Evolutionary conservation across 768 basidiomycete species (phyloP).

Genomic region (Lentinus brumalis): DNA sequence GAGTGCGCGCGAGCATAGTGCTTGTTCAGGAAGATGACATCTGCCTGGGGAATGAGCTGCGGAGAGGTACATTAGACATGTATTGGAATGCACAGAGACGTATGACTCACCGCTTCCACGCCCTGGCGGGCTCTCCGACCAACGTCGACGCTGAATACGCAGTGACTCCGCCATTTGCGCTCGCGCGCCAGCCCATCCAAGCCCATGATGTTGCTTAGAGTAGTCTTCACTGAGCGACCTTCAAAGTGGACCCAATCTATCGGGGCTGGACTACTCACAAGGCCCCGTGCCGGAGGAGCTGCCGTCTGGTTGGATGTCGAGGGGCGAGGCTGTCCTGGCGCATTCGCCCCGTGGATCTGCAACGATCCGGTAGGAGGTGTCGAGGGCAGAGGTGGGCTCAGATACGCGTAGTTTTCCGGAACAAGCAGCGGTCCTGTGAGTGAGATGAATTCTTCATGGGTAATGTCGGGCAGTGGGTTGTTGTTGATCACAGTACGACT

Average conservation of each 20-base stretch:
- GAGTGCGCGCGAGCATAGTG: slow-evolving; percentile 68
- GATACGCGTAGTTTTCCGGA: slow-evolving; percentile 71
- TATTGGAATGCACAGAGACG: background rate
- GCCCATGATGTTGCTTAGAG: slow-evolving; percentile 74
- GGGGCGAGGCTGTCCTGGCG: slow-evolving; percentile 28
- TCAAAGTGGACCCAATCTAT: slow-evolving; percentile 90
- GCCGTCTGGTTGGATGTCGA: slow-evolving; percentile 23
- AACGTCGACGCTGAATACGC: slow-evolving; percentile 80
- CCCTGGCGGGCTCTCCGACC: slow-evolving; percentile 75
- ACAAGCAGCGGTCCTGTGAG: slow-evolving; percentile 79
- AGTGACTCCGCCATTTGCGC: slow-evolving; percentile 80
- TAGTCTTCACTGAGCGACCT: slow-evolving; percentile 78
- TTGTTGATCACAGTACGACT: slow-evolving; percentile 79
- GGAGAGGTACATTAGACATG: background rate
- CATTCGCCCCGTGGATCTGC: slow-evolving; percentile 23
- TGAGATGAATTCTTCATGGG: slow-evolving; percentile 84
- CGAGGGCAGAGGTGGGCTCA: slow-evolving; percentile 26
- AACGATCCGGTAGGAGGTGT: slow-evolving; percentile 22
- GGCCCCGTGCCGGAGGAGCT: slow-evolving; percentile 36
- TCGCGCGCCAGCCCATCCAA: slow-evolving; percentile 82
- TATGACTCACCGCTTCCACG: slow-evolving; percentile 63
- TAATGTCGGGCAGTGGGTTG: slow-evolving; percentile 84
- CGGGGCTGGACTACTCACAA: slow-evolving; percentile 64
- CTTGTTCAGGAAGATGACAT: slow-evolving; percentile 79
- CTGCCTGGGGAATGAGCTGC: slow-evolving; percentile 80